Evolutionary conservation across 2,329 filamentous ascomycete genomes (phyloP).

Genomic region (Pyrenophora tritici-repentis): DNA sequence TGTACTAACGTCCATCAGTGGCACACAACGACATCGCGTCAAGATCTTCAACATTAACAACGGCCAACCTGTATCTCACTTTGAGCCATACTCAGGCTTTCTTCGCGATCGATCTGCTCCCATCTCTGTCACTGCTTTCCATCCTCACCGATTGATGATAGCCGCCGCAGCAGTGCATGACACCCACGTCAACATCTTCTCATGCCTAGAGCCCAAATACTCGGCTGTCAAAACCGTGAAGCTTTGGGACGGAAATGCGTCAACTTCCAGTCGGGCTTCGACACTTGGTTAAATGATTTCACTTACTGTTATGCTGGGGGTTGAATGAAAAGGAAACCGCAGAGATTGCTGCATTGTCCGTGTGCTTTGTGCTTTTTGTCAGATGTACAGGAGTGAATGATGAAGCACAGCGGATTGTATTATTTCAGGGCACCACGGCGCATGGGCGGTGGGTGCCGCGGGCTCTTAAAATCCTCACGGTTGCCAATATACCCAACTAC

Average conservation of each 20-base stretch:
- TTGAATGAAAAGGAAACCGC: not conserved
- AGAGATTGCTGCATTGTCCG: not conserved
- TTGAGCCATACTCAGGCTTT: conserved; percentile 91
- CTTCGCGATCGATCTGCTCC: conserved; percentile 79
- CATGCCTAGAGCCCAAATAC: conserved; percentile 45
- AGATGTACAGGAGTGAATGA: not conserved
- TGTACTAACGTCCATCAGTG: conserved; percentile 58
- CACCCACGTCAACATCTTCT: conserved; percentile 87
- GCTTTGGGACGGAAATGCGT: conserved; percentile 38
- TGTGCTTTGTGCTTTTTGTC: too few species aligned
- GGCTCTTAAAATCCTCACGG: conserved; percentile 1
- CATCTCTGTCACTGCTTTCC: conserved; percentile 89
- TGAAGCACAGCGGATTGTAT: conserved; percentile 4
- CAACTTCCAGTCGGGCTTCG: conserved; percentile 25
- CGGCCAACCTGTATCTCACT: conserved; percentile 75
- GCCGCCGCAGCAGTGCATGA: conserved; percentile 86
- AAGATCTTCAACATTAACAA: conserved; percentile 87
- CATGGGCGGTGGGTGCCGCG: not conserved
- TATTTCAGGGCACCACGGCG: not conserved
- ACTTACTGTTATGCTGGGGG: too few species aligned
- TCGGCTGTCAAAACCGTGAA: conserved; percentile 36
- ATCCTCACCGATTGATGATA: conserved; percentile 90
- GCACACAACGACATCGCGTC: conserved; percentile 83
- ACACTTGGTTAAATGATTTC: conserved; percentile 14
- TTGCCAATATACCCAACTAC: conserved; percentile 15